A percentile compares a stretch with the other conserved stretches of the same genome.
Conservation (phyloP, 225 moss, liverwort and hornwort species). For the Pleurozium schreberi region DNA sequence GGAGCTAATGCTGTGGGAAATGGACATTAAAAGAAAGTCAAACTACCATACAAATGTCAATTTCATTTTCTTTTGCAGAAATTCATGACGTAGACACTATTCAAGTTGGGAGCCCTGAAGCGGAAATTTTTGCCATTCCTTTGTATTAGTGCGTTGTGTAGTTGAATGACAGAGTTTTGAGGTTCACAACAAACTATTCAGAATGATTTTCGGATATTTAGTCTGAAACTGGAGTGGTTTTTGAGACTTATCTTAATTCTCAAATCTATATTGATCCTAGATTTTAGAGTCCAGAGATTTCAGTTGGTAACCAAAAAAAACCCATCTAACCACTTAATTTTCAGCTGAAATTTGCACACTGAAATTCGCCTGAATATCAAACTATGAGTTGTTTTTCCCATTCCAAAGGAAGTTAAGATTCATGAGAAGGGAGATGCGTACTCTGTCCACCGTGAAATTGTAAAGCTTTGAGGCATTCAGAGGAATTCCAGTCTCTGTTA, state of each 20-base stretch:
- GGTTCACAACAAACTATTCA: neutral
- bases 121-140: neutral
- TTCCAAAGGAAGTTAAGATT: neutral
- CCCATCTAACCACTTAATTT: neutral
- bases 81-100: neutral
- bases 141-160: neutral
- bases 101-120: too few relatives aligned
- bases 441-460: neutral
- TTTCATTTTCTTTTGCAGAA: neutral
- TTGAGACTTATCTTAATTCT: neutral
- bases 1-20: too few relatives aligned
- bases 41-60: too few relatives aligned
- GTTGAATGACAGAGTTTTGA: neutral
- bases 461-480: neutral
- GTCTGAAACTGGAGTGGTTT: neutral
- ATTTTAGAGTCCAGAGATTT: neutral
- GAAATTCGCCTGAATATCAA: neutral
- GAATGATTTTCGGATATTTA: too few relatives aligned
- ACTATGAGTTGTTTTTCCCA: too few relatives aligned
- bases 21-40: too few relatives aligned
- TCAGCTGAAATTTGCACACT: neutral
- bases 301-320: neutral
- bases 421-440: neutral
- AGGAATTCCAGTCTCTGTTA: conserved; percentile 2
- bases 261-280: neutral